Evolutionary conservation across 805 yeast genomes (phyloP), one percentile per base, ranked within the genome.

Genomic region (Saccharomycopsis lassenensis): DNA sequence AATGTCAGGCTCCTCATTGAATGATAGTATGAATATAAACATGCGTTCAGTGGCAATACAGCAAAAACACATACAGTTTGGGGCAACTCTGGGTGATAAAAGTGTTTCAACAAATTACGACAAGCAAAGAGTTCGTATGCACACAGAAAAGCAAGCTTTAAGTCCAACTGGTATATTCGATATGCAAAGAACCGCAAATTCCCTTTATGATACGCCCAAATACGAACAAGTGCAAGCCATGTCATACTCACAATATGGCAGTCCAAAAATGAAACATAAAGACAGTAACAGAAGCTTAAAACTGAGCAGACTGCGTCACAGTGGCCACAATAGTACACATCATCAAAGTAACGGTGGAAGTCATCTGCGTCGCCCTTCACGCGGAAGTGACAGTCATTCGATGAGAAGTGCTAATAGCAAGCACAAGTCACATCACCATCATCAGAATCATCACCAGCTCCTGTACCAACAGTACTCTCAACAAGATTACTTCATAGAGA

Each of bases 41-140:
- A 40, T 40, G 44, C 44, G 37, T 14, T 32, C 37, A 7, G 37
- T 40, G 23, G 41, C 44, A 3, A 30, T 37, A 5, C 40, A 36
- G 23, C 44, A 37, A 23, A 40, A 40, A 24, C 44, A 40, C 24
- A 40, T 40, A 14, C 40, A 40, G 23, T 18, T 12, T 21, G 39
- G 39, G 8, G 8, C 21, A 4, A n/a, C 24, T 11, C 32, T 34
- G 8, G 11, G 19, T 20, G 22, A 29, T 5, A 7, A 12, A 7
- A 19, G 28, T 10, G 33, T 24, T 7, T 33, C 27, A 22, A 40
- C 44, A 11, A 40, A 40, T 21, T 40, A 40, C 26, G 44, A 40
- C 21, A 40, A 40, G 29, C 44, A 40, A 23, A 31, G 21, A 27
- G 25, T 32, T 12, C 7, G 41, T 20, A 37, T 40, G 41, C 24